phyloP scores from a whole-genome alignment of 1,139 yeast genomes.

The Schizosaccharomyces versatilis region DNA sequence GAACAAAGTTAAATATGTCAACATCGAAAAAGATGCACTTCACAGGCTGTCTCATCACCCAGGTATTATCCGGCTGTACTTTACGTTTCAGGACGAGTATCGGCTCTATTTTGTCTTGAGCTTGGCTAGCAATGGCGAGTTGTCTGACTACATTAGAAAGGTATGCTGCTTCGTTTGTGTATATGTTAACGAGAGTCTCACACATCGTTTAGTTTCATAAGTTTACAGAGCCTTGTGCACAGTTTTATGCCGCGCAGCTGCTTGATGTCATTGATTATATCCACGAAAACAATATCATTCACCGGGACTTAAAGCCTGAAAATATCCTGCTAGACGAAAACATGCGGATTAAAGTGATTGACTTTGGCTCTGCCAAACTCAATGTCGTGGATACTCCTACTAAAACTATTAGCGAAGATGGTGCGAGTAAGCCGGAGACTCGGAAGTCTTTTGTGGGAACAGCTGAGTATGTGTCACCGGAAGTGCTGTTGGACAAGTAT shows the following conservation, averaged over 20 bases:
- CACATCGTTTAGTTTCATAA: slow-evolving; percentile 27
- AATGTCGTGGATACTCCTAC: slow-evolving; percentile 18
- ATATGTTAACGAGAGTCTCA: neutral
- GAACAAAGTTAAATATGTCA: slow-evolving; percentile 84
- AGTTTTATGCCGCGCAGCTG: slow-evolving; percentile 54
- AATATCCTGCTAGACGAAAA: slow-evolving; percentile 55
- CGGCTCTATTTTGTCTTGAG: slow-evolving; percentile 81
- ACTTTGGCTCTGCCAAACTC: slow-evolving; percentile 90
- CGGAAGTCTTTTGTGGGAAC: slow-evolving; percentile 80
- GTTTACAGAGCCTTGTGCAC: slow-evolving; percentile 53
- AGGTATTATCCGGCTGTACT: slow-evolving; percentile 71
- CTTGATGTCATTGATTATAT: slow-evolving; percentile 71
- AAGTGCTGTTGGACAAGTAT: slow-evolving; percentile 55
- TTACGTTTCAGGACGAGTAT: slow-evolving; percentile 80
- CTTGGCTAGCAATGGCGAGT: slow-evolving; percentile 81
- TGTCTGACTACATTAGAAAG: slow-evolving; percentile 54
- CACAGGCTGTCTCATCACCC: slow-evolving; percentile 67
- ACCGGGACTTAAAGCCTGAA: slow-evolving; percentile 89
- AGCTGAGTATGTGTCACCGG: slow-evolving; percentile 82
- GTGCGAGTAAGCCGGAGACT: slow-evolving; percentile 28
- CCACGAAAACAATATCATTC: slow-evolving; percentile 68
- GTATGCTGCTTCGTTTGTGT: slow-evolving; percentile 2
- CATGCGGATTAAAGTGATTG: slow-evolving; percentile 77
- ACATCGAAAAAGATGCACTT: slow-evolving; percentile 81
- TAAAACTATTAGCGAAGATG: slow-evolving; percentile 20